phyloP scores from a whole-genome alignment of 495 filamentous ascomycete genomes.

The Penicillium parvum region DNA sequence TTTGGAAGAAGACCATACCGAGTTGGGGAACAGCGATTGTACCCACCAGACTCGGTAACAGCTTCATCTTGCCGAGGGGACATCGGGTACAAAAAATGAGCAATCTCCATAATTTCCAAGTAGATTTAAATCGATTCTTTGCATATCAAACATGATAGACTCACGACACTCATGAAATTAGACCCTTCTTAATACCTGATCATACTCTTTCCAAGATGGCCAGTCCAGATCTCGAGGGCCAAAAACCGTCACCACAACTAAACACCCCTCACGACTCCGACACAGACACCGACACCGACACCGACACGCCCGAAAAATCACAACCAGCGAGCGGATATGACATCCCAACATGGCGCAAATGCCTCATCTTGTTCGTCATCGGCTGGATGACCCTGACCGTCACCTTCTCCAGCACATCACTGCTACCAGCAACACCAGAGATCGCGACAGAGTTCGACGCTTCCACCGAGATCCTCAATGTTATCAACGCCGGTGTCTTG shows the following conservation, averaged over 20 bases:
- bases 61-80: no score
- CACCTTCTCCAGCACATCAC: conserved; percentile 41
- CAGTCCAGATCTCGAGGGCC: conserved; percentile 18
- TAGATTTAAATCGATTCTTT: no score
- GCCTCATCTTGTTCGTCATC: conserved; percentile 39
- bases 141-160: no score
- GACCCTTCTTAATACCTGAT: not conserved
- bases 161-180: no score
- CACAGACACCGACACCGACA: conserved; percentile 8
- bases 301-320: conserved; percentile 7
- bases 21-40: no score
- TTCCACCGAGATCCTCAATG: conserved; percentile 35
- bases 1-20: no score
- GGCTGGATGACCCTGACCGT: conserved; percentile 43
- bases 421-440: conserved; percentile 40
- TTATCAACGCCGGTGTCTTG: conserved; percentile 48
- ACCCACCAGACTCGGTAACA: no score
- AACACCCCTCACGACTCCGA: conserved; percentile 17
- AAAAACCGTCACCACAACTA: conserved; percentile 18
- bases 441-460: conserved; percentile 39
- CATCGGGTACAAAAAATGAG: no score
- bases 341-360: conserved; percentile 40
- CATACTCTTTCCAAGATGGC: conserved; percentile 15
- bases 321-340: conserved; percentile 18
- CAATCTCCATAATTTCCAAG: no score